Base-by-base conservation (phyloP, 352 stramenopile genomes). In the Globisporangium irregulare region DNA sequence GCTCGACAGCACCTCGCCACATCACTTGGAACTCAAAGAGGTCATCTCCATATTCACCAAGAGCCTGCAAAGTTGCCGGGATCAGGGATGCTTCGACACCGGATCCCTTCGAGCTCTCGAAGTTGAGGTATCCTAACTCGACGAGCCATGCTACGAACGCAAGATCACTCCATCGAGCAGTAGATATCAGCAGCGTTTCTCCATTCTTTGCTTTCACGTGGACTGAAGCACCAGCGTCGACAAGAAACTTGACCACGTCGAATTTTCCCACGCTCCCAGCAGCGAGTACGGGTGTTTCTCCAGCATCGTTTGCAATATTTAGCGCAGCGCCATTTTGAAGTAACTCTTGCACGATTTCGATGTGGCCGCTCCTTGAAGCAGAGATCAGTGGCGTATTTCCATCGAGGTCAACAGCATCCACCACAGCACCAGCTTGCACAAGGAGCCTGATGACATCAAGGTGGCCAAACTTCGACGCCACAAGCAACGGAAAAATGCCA, bases 1-100 rank as follows among this genome's bases (percentile, higher is more conserved):
- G 60, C 15, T 27, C 29, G 2, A 66, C 27, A 20, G n/a, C 60
- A 41, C 27, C 48, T n/a, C 4, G 14, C 46, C 60, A 66, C 60
- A 66, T 59, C 20, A 9, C 22, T 27, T 66, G 27, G 27, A 66
- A 66, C n/a, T 66, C 60, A 34, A 34, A 56, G 5, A 66, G 18
- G 3, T 50, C 20, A 10, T 10, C 18, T 59, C 60, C 60, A 15
- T 50, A 59, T 8, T 24, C 27, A 3, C 3, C 43, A 22, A 66
- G 29, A 12, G 29, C 59, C 18, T 32, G 46, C 1, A 66, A 22
- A 24, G 60, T 66, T 25, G 27, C 8, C 20, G 27, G 22, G 12
- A 66, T 22, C 7, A 66, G 41, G 0, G 29, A 9, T 15, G 46
- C 12, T 20, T 66, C 60, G 3, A 32, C 27, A 22, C 14, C 20